phyloP scores from a whole-genome alignment of 305 asterid species.

The Petunia hybrid region DNA sequence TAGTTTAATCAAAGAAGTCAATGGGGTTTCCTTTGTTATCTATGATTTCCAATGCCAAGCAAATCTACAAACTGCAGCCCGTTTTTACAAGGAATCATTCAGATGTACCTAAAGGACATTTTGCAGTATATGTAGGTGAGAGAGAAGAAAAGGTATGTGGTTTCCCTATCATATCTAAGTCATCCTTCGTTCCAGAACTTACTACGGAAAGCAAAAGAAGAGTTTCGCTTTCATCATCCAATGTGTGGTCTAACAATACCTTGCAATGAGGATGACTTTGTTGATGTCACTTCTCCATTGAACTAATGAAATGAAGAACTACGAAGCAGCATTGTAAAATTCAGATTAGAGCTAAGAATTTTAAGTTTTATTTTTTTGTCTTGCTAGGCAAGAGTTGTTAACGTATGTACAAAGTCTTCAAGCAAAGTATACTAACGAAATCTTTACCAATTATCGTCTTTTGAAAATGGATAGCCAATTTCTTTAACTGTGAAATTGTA shows the following conservation, averaged over 20 bases:
- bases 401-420: no score
- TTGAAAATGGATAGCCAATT: no score
- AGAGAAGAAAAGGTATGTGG: constrained; percentile 42
- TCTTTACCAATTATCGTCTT: no score
- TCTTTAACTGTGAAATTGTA: no score
- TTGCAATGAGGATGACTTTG: constrained; percentile 34
- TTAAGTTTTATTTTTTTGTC: no score
- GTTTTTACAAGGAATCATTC: constrained; percentile 21
- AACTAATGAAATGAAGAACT: no score
- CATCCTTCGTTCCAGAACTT: constrained; percentile 49
- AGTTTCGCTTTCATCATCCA: constrained; percentile 45
- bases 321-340: no score
- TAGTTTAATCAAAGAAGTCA: neutral
- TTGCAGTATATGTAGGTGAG: constrained; percentile 51
- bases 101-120: constrained; percentile 47
- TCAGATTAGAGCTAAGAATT: no score
- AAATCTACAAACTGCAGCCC: constrained; percentile 34
- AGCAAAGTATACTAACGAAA: no score
- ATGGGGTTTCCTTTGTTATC: constrained; percentile 43
- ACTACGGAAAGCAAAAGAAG: constrained; percentile 44
- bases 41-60: constrained; percentile 31
- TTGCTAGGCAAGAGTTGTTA: no score
- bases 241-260: neutral
- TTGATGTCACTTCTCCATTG: constrained; percentile 23
- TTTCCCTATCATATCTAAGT: constrained; percentile 44